phyloP scores from a whole-genome alignment of 148 eudicot genomes.

The Arctostaphylos glauca region DNA sequence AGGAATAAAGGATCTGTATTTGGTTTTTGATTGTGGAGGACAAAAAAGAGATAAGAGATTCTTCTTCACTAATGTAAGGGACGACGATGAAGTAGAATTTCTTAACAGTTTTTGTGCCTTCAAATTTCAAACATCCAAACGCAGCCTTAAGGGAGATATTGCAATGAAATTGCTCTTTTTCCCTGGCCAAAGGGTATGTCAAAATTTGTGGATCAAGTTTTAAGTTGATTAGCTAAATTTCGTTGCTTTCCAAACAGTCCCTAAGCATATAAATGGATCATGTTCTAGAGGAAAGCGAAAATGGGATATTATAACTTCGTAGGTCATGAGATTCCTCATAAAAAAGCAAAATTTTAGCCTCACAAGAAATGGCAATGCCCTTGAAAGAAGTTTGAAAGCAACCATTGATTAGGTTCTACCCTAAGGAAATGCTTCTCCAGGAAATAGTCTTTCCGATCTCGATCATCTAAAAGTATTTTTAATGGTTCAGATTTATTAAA shows the following conservation, averaged over 20 bases:
- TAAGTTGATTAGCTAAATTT: background rate
- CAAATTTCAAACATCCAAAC: background rate
- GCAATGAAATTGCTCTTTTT: background rate
- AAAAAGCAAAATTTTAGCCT: slow-evolving; percentile 17
- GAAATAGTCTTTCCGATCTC: too few relatives aligned
- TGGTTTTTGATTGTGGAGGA: background rate
- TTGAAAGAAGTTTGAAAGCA: background rate
- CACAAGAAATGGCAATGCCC: slow-evolving; percentile 23
- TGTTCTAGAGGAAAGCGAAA: background rate
- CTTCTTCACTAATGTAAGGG: background rate
- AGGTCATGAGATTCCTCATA: background rate
- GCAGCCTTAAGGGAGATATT: background rate
- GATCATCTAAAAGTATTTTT: too few relatives aligned
- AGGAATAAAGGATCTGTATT: background rate
- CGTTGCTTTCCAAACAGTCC: background rate
- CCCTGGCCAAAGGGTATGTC: background rate
- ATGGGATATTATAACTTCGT: background rate
- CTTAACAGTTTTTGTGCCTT: background rate
- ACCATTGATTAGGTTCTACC: background rate
- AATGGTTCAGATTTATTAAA: too few relatives aligned
- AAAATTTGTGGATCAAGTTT: background rate
- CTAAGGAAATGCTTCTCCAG: too few relatives aligned
- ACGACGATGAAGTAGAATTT: background rate
- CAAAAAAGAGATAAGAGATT: background rate
- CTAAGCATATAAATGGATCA: background rate